Evolutionary conservation across 2,329 filamentous ascomycete species (phyloP).

Genomic region (Nigrospora sphaerica): DNA sequence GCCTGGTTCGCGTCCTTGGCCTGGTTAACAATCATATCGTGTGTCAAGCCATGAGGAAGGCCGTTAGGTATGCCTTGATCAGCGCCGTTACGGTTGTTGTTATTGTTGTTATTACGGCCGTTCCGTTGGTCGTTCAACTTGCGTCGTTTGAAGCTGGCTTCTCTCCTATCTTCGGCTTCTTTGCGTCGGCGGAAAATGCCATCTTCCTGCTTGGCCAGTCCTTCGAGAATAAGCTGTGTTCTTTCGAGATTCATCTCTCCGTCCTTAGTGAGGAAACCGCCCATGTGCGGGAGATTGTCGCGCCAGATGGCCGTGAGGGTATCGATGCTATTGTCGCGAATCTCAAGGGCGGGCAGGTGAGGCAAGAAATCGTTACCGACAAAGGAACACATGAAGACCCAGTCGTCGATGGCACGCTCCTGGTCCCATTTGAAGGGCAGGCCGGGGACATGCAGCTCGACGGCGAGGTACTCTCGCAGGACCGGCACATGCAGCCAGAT

Average conservation of each 20-base stretch:
- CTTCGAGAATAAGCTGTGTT: constrained; percentile 81
- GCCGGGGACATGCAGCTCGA: constrained; percentile 76
- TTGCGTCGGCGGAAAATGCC: constrained; percentile 85
- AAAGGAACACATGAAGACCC: constrained; percentile 99
- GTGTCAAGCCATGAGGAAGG: constrained; percentile 57
- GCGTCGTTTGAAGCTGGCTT: constrained; percentile 71
- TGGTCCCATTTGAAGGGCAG: constrained; percentile 87
- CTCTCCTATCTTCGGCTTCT: constrained; percentile 76
- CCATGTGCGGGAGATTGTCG: constrained; percentile 85
- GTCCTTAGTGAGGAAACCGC: constrained; percentile 93
- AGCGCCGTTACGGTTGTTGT: constrained; percentile 23
- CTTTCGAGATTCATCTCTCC: constrained; percentile 81
- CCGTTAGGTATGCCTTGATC: constrained; percentile 34
- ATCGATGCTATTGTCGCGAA: constrained; percentile 94
- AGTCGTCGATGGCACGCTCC: constrained; percentile 91
- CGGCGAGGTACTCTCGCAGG: constrained; percentile 84
- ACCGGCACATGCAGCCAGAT: constrained; percentile 96
- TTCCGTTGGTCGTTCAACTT: constrained; percentile 57
- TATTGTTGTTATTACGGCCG: constrained; percentile 24
- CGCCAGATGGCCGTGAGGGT: constrained; percentile 96
- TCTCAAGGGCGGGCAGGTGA: constrained; percentile 94
- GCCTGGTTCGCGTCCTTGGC: constrained; percentile 66
- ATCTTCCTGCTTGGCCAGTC: constrained; percentile 87
- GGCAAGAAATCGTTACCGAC: constrained; percentile 98
- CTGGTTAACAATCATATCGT: constrained; percentile 73